Percentiles rank a stretch among this genome's conserved stretches.
These are phyloP conservation scores for Cladosporium sp. DNA, from an alignment of 2,329 filamentous ascomycete genomes.

Conservation along the genomic window DNA sequence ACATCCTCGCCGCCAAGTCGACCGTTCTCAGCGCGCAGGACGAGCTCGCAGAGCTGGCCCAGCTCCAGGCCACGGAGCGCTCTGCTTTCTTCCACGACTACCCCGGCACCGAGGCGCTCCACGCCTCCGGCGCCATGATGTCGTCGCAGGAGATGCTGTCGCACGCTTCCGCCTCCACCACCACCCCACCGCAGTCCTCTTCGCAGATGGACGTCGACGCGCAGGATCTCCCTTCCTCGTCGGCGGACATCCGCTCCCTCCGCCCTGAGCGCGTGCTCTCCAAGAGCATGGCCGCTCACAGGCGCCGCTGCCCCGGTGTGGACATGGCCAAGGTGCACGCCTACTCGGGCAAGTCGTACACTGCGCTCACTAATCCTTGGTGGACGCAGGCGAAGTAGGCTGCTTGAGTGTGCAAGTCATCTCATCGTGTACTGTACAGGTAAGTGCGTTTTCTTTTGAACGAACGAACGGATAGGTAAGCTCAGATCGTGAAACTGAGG, in stretches of 20 bases:
- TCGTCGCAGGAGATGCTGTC: neutral
- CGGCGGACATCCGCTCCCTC: neutral
- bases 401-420: too few relatives aligned
- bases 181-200: neutral
- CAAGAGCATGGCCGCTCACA: neutral
- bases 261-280: neutral
- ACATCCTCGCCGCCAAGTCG: slow-evolving; percentile 10
- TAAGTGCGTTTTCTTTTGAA: neutral
- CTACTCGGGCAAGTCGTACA: slow-evolving; percentile 2
- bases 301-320: neutral
- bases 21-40: neutral
- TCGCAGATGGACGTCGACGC: neutral
- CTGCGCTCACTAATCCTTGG: slow-evolving; percentile 2
- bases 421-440: neutral
- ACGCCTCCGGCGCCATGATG: slow-evolving; percentile 1
- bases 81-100: slow-evolving; percentile 4
- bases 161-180: neutral
- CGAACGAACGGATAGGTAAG: neutral
- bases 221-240: neutral
- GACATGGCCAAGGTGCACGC: neutral
- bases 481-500: neutral
- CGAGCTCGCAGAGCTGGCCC: neutral
- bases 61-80: neutral
- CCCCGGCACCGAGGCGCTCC: slow-evolving; percentile 2
- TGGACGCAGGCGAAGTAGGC: neutral